Conservation (phyloP, 768 basidiomycete genomes). For the Rossbeevera mucosa region DNA sequence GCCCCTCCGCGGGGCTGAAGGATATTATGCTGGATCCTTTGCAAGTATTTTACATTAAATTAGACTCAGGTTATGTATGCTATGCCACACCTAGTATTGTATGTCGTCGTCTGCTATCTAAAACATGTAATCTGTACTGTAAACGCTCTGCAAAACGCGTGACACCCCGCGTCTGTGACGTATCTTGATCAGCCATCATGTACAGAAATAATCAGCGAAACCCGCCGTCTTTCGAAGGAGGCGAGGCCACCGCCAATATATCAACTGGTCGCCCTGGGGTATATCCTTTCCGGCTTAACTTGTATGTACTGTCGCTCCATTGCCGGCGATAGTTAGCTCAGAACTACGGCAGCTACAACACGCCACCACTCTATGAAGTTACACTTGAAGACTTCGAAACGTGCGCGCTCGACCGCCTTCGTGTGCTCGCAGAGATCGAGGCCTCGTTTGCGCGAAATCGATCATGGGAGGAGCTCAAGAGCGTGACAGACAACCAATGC, state of each 20-base stretch:
- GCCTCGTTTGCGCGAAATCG: conserved; percentile 82
- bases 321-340: conserved; percentile 4
- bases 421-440: conserved; percentile 87
- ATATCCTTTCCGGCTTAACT: conserved; percentile 73
- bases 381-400: conserved; percentile 95
- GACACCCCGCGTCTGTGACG: conserved; percentile 26
- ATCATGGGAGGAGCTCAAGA: conserved; percentile 71
- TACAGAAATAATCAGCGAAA: conserved; percentile 16
- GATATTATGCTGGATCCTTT: conserved; percentile 1
- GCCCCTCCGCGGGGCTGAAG: conserved; percentile 21
- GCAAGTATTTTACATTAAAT: conserved; percentile 28
- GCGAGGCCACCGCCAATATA: background rate
- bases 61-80: conserved; percentile 24
- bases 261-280: conserved; percentile 1
- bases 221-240: background rate
- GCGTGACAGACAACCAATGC: conserved; percentile 57
- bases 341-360: conserved; percentile 64
- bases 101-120: conserved; percentile 23
- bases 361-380: conserved; percentile 80
- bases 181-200: conserved; percentile 12
- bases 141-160: conserved; percentile 14
- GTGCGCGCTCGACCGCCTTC: conserved; percentile 81
- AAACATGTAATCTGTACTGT: background rate
- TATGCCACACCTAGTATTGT: conserved; percentile 26
- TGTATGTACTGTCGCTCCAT: conserved; percentile 46